A percentile compares a stretch with the other conserved stretches of the same genome.
phyloP scores from a whole-genome alignment of 2,329 filamentous ascomycete species.

The Trichoderma koningii region DNA sequence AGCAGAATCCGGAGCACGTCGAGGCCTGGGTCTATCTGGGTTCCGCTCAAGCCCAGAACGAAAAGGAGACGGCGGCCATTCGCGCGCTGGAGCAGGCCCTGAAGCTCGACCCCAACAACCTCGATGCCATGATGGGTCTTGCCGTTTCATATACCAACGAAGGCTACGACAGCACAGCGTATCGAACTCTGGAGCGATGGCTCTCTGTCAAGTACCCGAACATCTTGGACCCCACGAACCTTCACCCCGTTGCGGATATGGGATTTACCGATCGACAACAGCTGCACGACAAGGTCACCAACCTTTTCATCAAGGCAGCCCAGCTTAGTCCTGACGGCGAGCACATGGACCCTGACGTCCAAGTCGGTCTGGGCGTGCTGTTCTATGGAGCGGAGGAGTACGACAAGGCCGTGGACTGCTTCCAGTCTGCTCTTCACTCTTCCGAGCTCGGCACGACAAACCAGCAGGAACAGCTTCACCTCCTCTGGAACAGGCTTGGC shows the following conservation, averaged over 20 bases:
- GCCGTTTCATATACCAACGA: conserved; percentile 98
- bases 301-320: conserved; percentile 87
- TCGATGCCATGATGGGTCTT: conserved; percentile 89
- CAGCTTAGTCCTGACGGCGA: conserved; percentile 89
- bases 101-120: conserved; percentile 82
- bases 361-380: conserved; percentile 92
- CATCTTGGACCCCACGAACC: conserved; percentile 70
- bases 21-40: conserved; percentile 94
- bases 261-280: conserved; percentile 92
- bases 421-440: conserved; percentile 84
- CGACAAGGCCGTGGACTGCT: conserved; percentile 98
- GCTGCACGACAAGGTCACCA: conserved; percentile 86
- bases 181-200: conserved; percentile 95
- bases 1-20: conserved; percentile 83
- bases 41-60: conserved; percentile 92
- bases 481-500: conserved; percentile 96
- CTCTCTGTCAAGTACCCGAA: conserved; percentile 91
- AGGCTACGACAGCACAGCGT: conserved; percentile 95
- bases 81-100: conserved; percentile 89
- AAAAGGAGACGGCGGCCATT: conserved; percentile 96
- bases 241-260: conserved; percentile 77
- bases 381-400: conserved; percentile 99
- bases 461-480: conserved; percentile 80
- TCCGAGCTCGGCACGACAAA: conserved; percentile 84
- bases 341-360: conserved; percentile 97